These are phyloP conservation scores for Lactarius sp. DNA, from an alignment of 768 basidiomycete species.

Conservation along the genomic window DNA sequence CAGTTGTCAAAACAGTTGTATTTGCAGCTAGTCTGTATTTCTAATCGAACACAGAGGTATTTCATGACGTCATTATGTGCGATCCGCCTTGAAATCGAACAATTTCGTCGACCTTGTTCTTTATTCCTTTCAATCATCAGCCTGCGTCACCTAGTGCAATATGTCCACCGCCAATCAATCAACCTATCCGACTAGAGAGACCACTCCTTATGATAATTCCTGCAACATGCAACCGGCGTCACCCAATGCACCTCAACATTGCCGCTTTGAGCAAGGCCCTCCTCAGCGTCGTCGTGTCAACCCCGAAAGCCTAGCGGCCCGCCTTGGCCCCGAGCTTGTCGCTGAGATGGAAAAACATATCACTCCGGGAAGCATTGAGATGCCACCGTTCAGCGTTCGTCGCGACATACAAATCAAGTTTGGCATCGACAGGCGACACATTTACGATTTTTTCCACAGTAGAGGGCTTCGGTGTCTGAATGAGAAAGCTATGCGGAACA, in stretches of 20 bases:
- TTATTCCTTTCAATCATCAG: conserved; percentile 6
- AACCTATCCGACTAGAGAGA: conserved; percentile 16
- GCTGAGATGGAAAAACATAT: conserved; percentile 71
- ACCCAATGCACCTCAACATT: background rate
- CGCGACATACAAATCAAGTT: conserved; percentile 69
- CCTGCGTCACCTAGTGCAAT: conserved; percentile 11
- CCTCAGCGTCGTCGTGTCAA: conserved; percentile 49
- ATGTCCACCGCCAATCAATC: conserved; percentile 6
- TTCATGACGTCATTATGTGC: conserved; percentile 13
- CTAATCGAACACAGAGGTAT: conserved; percentile 34
- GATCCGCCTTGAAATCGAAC: background rate
- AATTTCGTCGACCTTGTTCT: conserved; percentile 3
- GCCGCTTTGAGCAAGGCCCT: conserved; percentile 17
- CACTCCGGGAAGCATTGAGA: conserved; percentile 59
- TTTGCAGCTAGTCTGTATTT: conserved; percentile 88
- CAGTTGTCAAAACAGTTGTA: conserved; percentile 48
- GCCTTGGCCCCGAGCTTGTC: conserved; percentile 61
- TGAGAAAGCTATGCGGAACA: conserved; percentile 25
- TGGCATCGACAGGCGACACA: conserved; percentile 64
- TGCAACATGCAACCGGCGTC: conserved; percentile 3
- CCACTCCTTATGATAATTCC: background rate
- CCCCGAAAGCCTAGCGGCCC: conserved; percentile 61
- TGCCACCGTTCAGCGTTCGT: conserved; percentile 68
- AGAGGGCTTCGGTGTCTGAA: conserved; percentile 35
- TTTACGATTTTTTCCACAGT: conserved; percentile 76